Conservation (phyloP, 176 grass and related monocot genomes). For the Aegilops tauschii region DNA sequence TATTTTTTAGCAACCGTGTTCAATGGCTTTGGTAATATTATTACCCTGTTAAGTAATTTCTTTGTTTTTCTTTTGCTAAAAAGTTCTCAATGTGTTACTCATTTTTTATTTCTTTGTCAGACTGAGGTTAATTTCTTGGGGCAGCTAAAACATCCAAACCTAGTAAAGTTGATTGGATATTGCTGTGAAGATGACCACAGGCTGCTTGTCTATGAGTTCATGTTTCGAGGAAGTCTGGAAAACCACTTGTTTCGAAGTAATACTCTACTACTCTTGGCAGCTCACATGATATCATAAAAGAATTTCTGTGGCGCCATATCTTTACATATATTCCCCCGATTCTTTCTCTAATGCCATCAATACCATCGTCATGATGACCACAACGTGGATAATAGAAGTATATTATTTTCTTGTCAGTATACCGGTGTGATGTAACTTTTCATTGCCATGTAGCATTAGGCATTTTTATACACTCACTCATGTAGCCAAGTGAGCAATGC, state of each 20-base stretch:
- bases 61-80: neutral
- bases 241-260: conserved; percentile 99
- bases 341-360: conserved; percentile 9
- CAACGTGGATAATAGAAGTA: neutral
- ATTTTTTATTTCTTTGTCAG: conserved; percentile 48
- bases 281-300: neutral
- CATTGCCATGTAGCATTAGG: neutral
- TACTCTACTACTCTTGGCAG: conserved; percentile 10
- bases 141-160: conserved; percentile 94
- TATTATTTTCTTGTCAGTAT: neutral
- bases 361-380: neutral
- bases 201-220: conserved; percentile 96
- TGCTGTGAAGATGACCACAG: conserved; percentile 99
- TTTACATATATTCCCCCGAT: neutral
- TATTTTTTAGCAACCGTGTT: neutral
- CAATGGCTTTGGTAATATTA: neutral
- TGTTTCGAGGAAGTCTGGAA: conserved; percentile 99
- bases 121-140: conserved; percentile 97
- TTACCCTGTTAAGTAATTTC: neutral
- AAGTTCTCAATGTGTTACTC: neutral
- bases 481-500: neutral
- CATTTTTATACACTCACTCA: neutral
- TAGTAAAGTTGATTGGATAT: conserved; percentile 98
- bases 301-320: neutral
- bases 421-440: neutral